Evolutionary conservation across 148 eudicot species (phyloP).

Genomic region (Rheum nobile): DNA sequence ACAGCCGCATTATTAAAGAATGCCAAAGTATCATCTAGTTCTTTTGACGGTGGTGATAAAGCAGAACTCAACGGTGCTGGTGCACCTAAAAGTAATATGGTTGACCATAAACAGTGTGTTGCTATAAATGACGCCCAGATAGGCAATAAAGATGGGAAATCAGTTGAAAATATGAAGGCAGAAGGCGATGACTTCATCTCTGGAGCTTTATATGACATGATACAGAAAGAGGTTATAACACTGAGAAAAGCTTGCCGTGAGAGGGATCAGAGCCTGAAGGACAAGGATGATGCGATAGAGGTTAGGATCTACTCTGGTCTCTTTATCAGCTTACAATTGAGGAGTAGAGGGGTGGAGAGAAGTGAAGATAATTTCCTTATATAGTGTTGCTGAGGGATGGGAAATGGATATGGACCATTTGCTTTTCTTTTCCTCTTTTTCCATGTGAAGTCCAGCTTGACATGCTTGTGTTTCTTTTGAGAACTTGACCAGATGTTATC

Average conservation of each 20-base stretch:
- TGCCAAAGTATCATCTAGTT: slow-evolving; percentile 31
- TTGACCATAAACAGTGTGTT: slow-evolving; percentile 18
- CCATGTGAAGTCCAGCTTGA: background rate
- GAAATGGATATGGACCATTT: background rate
- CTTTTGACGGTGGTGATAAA: slow-evolving; percentile 46
- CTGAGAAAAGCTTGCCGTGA: slow-evolving; percentile 73
- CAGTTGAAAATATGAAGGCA: slow-evolving; percentile 19
- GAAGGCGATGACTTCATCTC: slow-evolving; percentile 64
- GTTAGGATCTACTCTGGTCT: slow-evolving; percentile 21
- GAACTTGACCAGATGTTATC: slow-evolving; percentile 48
- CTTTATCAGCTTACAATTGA: slow-evolving; percentile 1
- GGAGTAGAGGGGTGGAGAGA: too few species aligned
- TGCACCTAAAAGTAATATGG: slow-evolving; percentile 11
- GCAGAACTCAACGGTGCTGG: slow-evolving; percentile 26
- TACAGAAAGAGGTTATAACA: slow-evolving; percentile 81
- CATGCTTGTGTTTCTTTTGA: background rate
- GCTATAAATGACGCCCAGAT: slow-evolving; percentile 9
- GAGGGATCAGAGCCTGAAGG: slow-evolving; percentile 77
- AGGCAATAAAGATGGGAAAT: slow-evolving; percentile 28
- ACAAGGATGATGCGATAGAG: slow-evolving; percentile 86
- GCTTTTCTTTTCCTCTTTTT: too few species aligned
- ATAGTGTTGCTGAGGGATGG: too few species aligned
- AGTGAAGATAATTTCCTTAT: too few species aligned
- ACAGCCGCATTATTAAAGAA: slow-evolving; percentile 33
- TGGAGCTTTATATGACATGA: slow-evolving; percentile 71